Evolutionary conservation across 164 flowering plant genomes (phyloP).

Genomic region (Vitis rotundifolia): DNA sequence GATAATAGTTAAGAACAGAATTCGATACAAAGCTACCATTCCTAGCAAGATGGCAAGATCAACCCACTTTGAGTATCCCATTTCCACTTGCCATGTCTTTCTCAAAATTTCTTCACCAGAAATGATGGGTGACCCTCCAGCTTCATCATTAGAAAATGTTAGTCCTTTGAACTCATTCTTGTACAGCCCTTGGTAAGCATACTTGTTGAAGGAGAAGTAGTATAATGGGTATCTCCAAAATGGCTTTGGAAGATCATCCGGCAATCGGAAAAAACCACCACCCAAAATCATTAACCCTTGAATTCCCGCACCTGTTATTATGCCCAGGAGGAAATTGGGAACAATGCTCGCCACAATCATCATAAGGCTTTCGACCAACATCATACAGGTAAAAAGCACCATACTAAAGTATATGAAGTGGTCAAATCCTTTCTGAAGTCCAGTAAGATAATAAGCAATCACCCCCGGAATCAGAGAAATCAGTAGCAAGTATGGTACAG

Average conservation of each 20-base stretch:
- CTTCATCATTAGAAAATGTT: constrained; percentile 9
- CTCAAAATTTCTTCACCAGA: constrained; percentile 21
- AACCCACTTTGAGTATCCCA: constrained; percentile 34
- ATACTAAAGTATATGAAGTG: constrained; percentile 25
- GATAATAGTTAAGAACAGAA: constrained; percentile 22
- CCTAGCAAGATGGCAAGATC: constrained; percentile 26
- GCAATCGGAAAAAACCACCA: constrained; percentile 37
- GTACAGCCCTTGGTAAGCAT: constrained; percentile 36
- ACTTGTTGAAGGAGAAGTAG: constrained; percentile 32
- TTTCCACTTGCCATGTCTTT: constrained; percentile 25
- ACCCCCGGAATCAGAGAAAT: constrained; percentile 41
- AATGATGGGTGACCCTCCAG: neutral
- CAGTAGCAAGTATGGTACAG: constrained; percentile 33
- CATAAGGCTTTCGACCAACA: constrained; percentile 55
- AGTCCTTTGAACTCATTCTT: constrained; percentile 42
- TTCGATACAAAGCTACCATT: constrained; percentile 26
- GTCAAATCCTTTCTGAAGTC: constrained; percentile 31
- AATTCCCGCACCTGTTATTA: constrained; percentile 53
- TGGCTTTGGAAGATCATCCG: constrained; percentile 27
- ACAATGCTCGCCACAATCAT: constrained; percentile 50
- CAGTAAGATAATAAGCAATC: constrained; percentile 31
- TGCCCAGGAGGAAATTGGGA: constrained; percentile 58
- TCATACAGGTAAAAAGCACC: constrained; percentile 25
- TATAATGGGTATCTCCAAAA: constrained; percentile 39
- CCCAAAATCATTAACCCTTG: constrained; percentile 35